Conservation (phyloP, 1,139 yeast genomes). For the Hyphopichia burtonii region DNA sequence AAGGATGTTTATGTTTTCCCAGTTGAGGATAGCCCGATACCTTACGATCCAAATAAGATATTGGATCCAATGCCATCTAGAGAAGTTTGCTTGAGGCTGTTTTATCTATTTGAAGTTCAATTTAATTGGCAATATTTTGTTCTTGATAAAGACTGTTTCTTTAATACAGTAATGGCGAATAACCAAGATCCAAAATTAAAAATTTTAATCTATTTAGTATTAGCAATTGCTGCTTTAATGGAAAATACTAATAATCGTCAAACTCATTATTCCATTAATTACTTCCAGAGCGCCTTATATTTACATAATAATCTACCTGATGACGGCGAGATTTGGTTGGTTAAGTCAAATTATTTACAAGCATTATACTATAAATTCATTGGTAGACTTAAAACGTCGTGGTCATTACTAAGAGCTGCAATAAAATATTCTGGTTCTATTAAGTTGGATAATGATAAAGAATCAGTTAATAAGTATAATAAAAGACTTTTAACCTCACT, state of each 20-base stretch:
- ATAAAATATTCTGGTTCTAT: background rate
- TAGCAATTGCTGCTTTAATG: background rate
- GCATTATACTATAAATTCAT: background rate
- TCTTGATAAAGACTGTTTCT: background rate
- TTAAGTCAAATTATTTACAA: background rate
- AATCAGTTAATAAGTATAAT: background rate
- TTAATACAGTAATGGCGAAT: conserved; percentile 7
- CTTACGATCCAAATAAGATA: background rate
- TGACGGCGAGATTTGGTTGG: background rate
- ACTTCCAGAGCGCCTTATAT: background rate
- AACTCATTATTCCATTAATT: background rate
- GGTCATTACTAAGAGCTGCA: background rate
- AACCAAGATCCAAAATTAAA: background rate
- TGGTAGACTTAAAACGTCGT: background rate
- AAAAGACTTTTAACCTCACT: background rate
- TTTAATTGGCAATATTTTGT: background rate
- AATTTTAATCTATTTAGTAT: conserved; percentile 1
- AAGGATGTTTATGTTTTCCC: background rate
- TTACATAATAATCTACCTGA: background rate
- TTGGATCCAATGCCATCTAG: background rate
- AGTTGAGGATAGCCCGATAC: too few species aligned
- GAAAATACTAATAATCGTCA: conserved; percentile 20
- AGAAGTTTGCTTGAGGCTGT: background rate
- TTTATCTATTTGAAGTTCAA: background rate
- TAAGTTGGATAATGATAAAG: background rate